Base-by-base conservation (phyloP, 805 yeast genomes). In the Cyberlindnera xishuangbannaensis region DNA sequence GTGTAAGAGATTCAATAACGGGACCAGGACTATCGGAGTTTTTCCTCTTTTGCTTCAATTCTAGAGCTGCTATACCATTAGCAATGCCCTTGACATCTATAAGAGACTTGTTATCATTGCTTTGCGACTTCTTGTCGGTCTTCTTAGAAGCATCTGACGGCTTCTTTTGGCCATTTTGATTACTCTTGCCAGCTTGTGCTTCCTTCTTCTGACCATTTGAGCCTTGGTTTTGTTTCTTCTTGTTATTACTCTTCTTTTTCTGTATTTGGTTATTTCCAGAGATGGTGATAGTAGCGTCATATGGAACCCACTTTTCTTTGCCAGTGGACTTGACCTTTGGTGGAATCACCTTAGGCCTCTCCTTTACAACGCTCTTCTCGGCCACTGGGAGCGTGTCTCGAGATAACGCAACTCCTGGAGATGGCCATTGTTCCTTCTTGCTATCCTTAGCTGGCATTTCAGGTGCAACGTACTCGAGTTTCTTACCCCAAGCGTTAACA, bases 231-330 rank as follows among this genome's bases (percentile, higher is more conserved):
- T 18, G 28, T n/a, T 34, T 34, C 23, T 40, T 40, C 11, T 36
- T 36, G 16, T 31, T 36, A 18, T 24, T 21, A 11, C 15, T 7
- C 23, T 9, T 9, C 23, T 20, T 20, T 12, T 20, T 20, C 23
- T 20, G 9, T 9, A 12, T 9, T 12, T 20, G 23, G 15, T 24
- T 30, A 11, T 36, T 22, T 12, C 28, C 30, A 17, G 54, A 31
- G 14, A 71, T 61, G 15, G 67, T 69, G 31, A 71, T 71, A 17
- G 69, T 59, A 12, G 76, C 83, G 40, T 74, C 68, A 48, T 68
- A 72, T 13, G 84, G 84, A 22, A 77, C 67, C 85, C 85, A 78
- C 48, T 79, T 81, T 44, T 73, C 81, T 48, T 73, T 76, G 5
- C 54, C 55, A 14, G 47, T 40, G 13, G 43, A 33, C 34, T 48